Base-by-base conservation (phyloP, 2,329 filamentous ascomycete genomes). In the Periconia sp. region DNA sequence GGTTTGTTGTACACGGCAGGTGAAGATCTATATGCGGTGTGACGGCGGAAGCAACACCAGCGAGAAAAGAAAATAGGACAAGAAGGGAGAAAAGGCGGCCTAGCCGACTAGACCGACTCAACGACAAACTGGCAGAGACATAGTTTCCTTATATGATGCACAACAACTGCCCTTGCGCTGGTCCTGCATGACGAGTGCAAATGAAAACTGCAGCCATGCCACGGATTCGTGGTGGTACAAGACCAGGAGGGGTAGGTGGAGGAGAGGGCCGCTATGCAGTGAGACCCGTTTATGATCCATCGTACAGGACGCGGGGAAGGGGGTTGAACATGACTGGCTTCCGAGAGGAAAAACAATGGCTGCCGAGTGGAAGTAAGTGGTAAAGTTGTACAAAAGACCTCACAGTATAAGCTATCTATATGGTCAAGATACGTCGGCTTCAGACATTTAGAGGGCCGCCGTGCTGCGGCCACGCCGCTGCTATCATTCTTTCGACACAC, bases 181-280 rank as follows among this genome's bases (percentile, higher is more conserved):
- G 62, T 63, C 58, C 58, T 65, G 62, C 66, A 69, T 60, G 50
- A 54, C 52, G 40, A 35, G 33, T 46, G 48, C 33, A 37, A 37
- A 37, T 37, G 33, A 37, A 37, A 37, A 11, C 33, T 37, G 33
- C 33, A 37, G 33, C 35, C 41, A 51, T 47, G 50, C 54, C 47
- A 49, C 23, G 49, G 52, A 35, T 49, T 45, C 42, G 49, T 41
- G 46, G 50, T 53, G 50, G 49, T 30, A 45, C 50, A 50, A 17
- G 50, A 47, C 43, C 42, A 31, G 46, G 27, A 35, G 15, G 50
- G 41, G n/a, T n/a, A n/a, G 48, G 54, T 50, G 54, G 56, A 59
- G 51, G 23, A 57, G 52, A 49, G 41, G 33, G 11, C 15, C 33
- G 52, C 49, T 49, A 48, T 44, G 50, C 46, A 31, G 48, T 49